Base-by-base conservation (phyloP, 352 stramenopile species). In the Phytopythium delawarense region DNA sequence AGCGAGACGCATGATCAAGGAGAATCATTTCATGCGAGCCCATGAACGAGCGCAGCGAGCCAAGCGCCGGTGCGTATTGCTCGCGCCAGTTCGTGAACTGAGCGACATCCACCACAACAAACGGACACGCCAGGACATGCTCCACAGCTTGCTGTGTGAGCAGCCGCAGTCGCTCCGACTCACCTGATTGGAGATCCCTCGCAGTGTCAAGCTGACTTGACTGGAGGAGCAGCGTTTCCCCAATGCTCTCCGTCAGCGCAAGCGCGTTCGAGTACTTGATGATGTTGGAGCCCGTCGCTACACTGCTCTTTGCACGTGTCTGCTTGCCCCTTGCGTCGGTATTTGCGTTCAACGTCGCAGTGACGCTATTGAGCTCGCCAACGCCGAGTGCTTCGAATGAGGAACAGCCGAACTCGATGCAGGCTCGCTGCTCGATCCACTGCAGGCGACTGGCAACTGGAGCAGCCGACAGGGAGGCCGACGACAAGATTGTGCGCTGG, bases 1-100 rank as follows among this genome's bases (percentile, higher is more conserved):
- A 59, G n/a, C 35, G 59, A 63, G 67, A 60, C 65, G 69, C 83
- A 89, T 89, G 81, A 89, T 92, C 83, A 87, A 75, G 32, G 57
- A 80, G 56, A 74, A 90, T 89, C 79, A 89, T 85, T 70, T 92
- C 84, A 88, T 92, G 78, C 81, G 81, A 70, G 59, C 76, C 71
- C 73, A 92, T 71, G 79, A 92, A 92, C 44, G 60, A 66, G 62
- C 71, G 78, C 70, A 92, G 64, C 4, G 79, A 51, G 50, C 81
- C 84, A 72, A 81, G 89, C 39, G 76, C 70, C 1, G 74, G 76
- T 45, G 70, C 81, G 75, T 83, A 92, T 20, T 59, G 68, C 64
- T 84, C 76, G 64, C 70, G 70, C 78, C 78, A 88, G 65, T 80
- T 60, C 67, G 77, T 78, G 69, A 72, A 83, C 59, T 78, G 59